Evolutionary conservation across 1,139 yeast genomes (phyloP), one percentile per base, ranked within the genome.

Genomic region (Pichia sp.): DNA sequence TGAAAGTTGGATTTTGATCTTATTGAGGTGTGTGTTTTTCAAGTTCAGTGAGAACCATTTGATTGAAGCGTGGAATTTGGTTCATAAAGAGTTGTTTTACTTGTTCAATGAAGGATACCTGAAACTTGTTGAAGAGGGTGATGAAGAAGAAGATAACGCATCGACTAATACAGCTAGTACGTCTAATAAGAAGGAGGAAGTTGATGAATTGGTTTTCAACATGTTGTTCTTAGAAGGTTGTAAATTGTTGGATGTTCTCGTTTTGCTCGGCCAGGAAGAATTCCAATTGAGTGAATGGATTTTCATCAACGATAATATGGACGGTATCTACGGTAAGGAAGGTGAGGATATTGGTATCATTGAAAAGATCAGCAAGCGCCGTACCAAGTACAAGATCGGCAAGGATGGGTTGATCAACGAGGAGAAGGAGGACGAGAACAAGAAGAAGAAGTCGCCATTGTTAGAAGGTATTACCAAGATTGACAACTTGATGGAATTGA

Each of bases 261-360:
- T 91, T 21, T 70, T 85, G 10, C 59, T 89, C 45, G 78, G 82
- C 35, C 75, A 75, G 45, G 97, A 90, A 60, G 96, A 89, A 46
- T 91, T 93, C 65, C 84, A 83, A 58, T 66, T 85, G 55, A 75
- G 79, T 56, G 93, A 88, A 58, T 93, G 98, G 98, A 70, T 91
- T 1, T 93, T 89, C 63, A 77, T 91, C 14, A 76, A 84, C 31
- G 87, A 85, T 55, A 81, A 79, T 21, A 76, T 84, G 34, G 90
- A 85, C 54, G 81, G 87, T 10, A 73, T 81, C 30, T 76, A 42
- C 19, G 38, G 38, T 19, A 45, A 46, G 3, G 66, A 74, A 52
- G 59, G 59, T 12, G 65, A 70, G 1, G 54, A 70, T 40, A 62
- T 71, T 43, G 68, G 83, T 0, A 57, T 79, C 19, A 67, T 77